A percentile compares a stretch with the other conserved stretches of the same genome.
Conservation (phyloP, 2,329 filamentous ascomycete genomes). For the Diaporthe citrichinensis region DNA sequence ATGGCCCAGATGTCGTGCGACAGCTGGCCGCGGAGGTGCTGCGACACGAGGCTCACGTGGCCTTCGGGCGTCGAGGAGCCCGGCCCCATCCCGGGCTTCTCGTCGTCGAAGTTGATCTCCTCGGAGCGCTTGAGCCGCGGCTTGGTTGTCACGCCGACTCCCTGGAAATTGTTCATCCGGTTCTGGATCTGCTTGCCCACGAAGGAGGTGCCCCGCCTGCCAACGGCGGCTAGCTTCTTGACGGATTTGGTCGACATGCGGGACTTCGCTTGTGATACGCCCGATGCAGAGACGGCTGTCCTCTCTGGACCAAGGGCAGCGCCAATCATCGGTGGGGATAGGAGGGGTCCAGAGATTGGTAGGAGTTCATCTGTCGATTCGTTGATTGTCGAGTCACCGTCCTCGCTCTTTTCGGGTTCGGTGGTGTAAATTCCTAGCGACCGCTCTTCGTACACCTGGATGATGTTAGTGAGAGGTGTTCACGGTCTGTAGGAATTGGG, state of each 20-base stretch:
- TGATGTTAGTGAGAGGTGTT: not conserved
- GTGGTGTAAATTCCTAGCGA: slow-evolving; percentile 62
- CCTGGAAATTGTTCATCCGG: slow-evolving; percentile 45
- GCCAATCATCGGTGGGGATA: not conserved
- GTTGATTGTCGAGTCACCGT: not conserved
- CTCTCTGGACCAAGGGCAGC: not conserved
- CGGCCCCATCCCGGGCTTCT: slow-evolving; percentile 25
- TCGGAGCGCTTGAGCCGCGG: slow-evolving; percentile 36
- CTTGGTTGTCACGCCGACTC: slow-evolving; percentile 42
- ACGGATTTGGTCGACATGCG: slow-evolving; percentile 39
- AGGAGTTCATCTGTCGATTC: slow-evolving; percentile 25
- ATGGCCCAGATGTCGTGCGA: slow-evolving; percentile 79
- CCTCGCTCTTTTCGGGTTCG: slow-evolving; percentile 30
- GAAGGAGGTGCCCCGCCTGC: slow-evolving; percentile 45
- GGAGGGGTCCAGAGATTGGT: slow-evolving; percentile 22
- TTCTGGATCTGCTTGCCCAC: slow-evolving; percentile 50
- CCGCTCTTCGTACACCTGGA: slow-evolving; percentile 67
- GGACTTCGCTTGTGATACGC: slow-evolving; percentile 39
- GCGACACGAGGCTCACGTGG: slow-evolving; percentile 45
- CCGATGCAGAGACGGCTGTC: slow-evolving; percentile 35
- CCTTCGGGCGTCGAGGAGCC: slow-evolving; percentile 38
- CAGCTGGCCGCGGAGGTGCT: slow-evolving; percentile 75
- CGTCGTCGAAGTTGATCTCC: slow-evolving; percentile 36
- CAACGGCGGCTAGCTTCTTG: slow-evolving; percentile 40
- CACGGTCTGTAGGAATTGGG: not conserved